Evolutionary conservation across 345 rosid species (phyloP), one percentile per base, ranked within the genome.

Genomic region (Tarenaya hassleriana): DNA sequence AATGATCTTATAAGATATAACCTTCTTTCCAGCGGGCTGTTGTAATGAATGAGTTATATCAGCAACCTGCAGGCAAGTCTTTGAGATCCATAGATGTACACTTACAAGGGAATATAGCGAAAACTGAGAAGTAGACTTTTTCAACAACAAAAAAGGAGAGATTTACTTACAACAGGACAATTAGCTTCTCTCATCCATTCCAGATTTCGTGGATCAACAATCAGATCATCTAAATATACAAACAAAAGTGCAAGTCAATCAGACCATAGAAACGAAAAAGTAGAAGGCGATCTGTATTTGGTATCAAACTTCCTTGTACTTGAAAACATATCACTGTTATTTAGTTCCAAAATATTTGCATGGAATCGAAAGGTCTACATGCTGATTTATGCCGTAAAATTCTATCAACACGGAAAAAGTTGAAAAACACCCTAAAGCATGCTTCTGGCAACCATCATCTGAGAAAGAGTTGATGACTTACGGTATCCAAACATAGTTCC

Each of bases 401-500:
- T 45, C 27, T 20, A 17, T 40, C 10, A 34, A 55, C 55, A 45
- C 21, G 5, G 5, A 24, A 24, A 24, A 40, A 33, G n/a, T n/a
- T n/a, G n/a, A n/a, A 16, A 4, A 54, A 13, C 49, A 62, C 41
- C 27, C 19, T 29, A 40, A n/a, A 37, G 7, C 17, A 34, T 7
- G 17, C 41, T 9, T 1, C 38, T 3, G 4, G 2, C 38, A 47
- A 39, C 20, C 38, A 21, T 13, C 21, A 55, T 48, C 41, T 56
- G 52, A 19, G 15, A 11, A 50, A 18, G 40, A 56, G 41, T 42
- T 56, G 42, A 57, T 29, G 35, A 77, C 96, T 87, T 84, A 91
- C 98, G 81, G 62, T 87, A 91, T 47, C 98, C 98, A 72, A 91
- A 91, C 96, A 91, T 91, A 49, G 98, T 87, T 72, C 98, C 98